Evolutionary conservation across 345 rosid genomes (phyloP), one percentile per base, ranked within the genome.

Genomic region (Syzygium oleosum): DNA sequence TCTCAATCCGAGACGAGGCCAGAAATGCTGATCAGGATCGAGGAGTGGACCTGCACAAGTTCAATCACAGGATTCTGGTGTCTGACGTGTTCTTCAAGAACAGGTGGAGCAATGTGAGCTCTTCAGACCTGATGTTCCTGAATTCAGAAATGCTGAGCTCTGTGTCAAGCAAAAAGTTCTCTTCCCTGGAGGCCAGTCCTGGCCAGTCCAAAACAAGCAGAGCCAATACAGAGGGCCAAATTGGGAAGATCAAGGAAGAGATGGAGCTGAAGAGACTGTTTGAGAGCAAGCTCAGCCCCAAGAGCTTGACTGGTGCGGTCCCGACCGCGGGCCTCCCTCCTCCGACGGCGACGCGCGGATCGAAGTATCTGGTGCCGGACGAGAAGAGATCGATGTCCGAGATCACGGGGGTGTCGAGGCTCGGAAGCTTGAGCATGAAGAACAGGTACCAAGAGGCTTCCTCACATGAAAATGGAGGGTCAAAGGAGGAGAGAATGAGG

Each of bases 81-180:
- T 93, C 99, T 2, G 97, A 97, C 87, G 90, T 93, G 59, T 92
- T 92, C 46, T 90, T 94, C 77, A 93, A 94, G 92, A 94, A 92
- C 73, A 85, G 99, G 43, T 97, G 99, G 99, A 97, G 98, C 90
- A 93, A 89, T 61, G 98, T 94, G 41, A 94, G 95, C 86, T 94
- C 96, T 4, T 96, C 98, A 6, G 98, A 95, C 86, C 85, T 96
- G 54, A 92, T 97, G 95, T 91, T 91, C 88, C 86, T 97, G 92
- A 96, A 93, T 19, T 94, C 97, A 0, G 97, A 96, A 85, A 91
- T 95, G 96, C 91, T 96, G 52, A 89, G 90, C 58, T 91, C 91
- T 12, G 61, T 87, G 56, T 93, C 98, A 11, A 93, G 95, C 89
- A 89, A 91, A 84, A 91, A 95, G 85, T 93, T 95, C 86, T 89